Evolutionary conservation across 331 rosid species (phyloP).

Genomic region (Stylosanthes scabra): DNA sequence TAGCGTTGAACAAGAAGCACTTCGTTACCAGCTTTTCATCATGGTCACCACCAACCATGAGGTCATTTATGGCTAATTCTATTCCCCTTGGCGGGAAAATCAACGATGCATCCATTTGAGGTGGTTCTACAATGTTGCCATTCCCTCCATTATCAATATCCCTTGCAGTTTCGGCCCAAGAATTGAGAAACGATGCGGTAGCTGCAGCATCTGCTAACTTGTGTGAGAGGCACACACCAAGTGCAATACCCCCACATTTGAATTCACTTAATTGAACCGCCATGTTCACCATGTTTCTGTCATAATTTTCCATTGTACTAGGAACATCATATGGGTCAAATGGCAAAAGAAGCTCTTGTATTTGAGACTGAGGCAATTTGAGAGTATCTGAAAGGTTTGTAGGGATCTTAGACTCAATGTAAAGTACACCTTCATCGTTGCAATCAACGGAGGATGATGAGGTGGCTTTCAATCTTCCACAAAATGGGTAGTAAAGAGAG

Average conservation of each 20-base stretch:
- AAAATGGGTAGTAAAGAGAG: background rate
- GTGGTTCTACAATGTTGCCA: background rate
- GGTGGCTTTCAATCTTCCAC: background rate
- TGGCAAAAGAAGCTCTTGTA: background rate
- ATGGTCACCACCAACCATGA: too few species aligned
- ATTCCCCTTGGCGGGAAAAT: background rate
- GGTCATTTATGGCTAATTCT: background rate
- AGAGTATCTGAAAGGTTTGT: background rate
- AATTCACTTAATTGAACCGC: background rate
- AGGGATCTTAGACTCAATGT: background rate
- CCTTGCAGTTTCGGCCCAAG: background rate
- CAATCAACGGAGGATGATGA: background rate
- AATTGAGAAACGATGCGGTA: background rate
- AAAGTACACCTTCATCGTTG: background rate
- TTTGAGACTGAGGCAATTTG: background rate
- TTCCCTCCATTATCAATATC: background rate
- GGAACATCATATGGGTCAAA: background rate
- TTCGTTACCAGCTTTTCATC: background rate
- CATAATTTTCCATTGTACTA: too few species aligned
- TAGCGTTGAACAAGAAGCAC: background rate
- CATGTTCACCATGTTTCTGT: background rate
- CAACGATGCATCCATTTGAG: background rate
- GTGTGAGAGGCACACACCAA: background rate
- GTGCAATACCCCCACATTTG: background rate
- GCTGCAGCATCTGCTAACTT: background rate